Evolutionary conservation across 371 early-diverging fungal species (phyloP), one percentile per base, ranked within the genome.

Genomic region (Rhizopus delemar): DNA sequence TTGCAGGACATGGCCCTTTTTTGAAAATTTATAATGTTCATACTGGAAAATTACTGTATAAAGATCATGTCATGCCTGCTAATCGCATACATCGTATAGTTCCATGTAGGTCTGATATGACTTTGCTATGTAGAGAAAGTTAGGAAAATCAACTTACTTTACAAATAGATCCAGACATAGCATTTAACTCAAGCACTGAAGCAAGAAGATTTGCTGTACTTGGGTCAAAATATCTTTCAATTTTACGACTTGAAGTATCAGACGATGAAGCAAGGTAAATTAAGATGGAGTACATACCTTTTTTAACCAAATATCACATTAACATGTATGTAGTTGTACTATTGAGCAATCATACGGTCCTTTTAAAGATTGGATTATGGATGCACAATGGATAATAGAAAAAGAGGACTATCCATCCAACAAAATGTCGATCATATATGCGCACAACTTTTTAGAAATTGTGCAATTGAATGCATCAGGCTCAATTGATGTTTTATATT

Each of bases 391-490:
- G 90, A 62, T 88, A 6, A 65, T 71, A 54, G 65, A 66, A 3
- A 46, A 50, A 16, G 63, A 58, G 50, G 45, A 52, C 7, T 16
- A 0, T 22, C 22, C 29, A 13, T 48, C 57, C 5, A 56, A 32
- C 1, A 35, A 67, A 60, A 51, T 89, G 39, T 87, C 89, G 0
- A 52, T 94, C 29, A 89, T 86, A 0, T 88, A 82, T 62, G 91
- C 88, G 0, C 94, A 94, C 59, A 92, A 91, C 64, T 82, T 81
- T 64, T 83, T 90, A 0, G 77, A 82, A 38, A 60, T 92, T 3
- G 90, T 72, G 38, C 53, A 65, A 5, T 53, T 78, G 2, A 56
- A 51, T 12, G 13, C 52, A 2, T 48, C 50, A 0, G 56, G 13
- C 3, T 60, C 59, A 1, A 28, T 48, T 29, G 57, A 61, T 5